Conservation (phyloP, 164 flowering plant genomes). For the Protea cynaroides region DNA sequence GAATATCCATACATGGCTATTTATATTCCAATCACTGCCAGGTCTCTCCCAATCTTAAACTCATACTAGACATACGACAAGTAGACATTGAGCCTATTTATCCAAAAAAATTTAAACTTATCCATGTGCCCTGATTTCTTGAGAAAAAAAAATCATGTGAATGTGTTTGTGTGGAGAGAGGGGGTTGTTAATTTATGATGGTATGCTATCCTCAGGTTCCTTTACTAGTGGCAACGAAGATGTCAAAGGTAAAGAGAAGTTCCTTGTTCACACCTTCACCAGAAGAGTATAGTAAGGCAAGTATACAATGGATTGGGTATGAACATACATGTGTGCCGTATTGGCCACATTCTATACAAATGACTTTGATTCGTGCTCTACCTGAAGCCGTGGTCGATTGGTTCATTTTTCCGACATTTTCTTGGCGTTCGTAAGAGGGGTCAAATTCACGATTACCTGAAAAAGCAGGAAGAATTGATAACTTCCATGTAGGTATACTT, state of each 20-base stretch:
- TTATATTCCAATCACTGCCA: too few species aligned
- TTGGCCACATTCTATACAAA: conserved; percentile 83
- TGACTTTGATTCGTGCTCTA: conserved; percentile 39
- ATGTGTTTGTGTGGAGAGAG: too few species aligned
- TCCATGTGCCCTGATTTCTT: too few species aligned
- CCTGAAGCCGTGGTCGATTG: conserved; percentile 60
- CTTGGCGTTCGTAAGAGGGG: conserved; percentile 68
- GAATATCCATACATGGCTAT: too few species aligned
- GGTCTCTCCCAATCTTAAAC: too few species aligned
- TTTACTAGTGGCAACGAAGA: conserved; percentile 85
- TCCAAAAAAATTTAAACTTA: too few species aligned
- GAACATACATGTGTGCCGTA: conserved; percentile 93
- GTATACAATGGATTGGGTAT: conserved; percentile 70
- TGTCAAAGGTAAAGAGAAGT: conserved; percentile 33
- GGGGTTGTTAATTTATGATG: too few species aligned
- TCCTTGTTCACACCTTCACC: conserved; percentile 20
- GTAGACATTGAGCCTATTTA: too few species aligned
- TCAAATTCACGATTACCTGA: conserved; percentile 48
- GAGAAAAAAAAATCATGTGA: too few species aligned
- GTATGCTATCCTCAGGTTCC: conserved; percentile 49
- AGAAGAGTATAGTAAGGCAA: conserved; percentile 78
- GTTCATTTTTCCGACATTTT: conserved; percentile 54
- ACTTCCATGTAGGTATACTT: too few species aligned
- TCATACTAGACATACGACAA: too few species aligned
- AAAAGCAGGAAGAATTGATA: conserved; percentile 30